Base-by-base conservation (phyloP, 2,329 filamentous ascomycete species). In the Trichoderma sp. region DNA sequence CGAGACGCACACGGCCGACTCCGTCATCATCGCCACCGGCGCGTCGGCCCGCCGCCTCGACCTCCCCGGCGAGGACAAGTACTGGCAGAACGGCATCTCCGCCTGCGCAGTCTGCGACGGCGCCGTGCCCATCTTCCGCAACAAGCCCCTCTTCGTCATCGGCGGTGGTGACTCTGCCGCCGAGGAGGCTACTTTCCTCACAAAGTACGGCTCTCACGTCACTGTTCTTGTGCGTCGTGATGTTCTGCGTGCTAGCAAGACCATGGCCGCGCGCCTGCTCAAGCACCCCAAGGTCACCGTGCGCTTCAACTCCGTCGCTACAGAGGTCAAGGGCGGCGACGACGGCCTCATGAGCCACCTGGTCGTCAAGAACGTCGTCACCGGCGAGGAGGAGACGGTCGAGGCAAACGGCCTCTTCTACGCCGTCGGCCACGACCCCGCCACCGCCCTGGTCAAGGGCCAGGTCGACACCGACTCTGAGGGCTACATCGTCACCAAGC, bases 51-150 rank as follows among this genome's bases (percentile, higher is more conserved):
- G 93, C 75, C 89, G 97, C 74, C 85, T 99, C 70, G 86, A 92
- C 81, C 88, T 99, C 61, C 86, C 90, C 13, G 97, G 96, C 69
- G 96, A 99, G 86, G 93, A 97, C 70, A 93, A 91, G 81, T 99
- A 94, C 88, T 99, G 97, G 97, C 95, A 97, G 81, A 96, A 93
- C 81, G 96, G 96, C 76, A 94, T 99, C 80, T 96, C 92, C 67
- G 96, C 96, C 64, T 99, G 96, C 83, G 96, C 96, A 39, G 96
- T 99, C 63, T 99, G 96, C 84, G 96, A 99, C 80, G 96, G 96
- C 74, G 96, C 95, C 64, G 92, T 98, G 61, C 96, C 96, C 73
- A 98, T 99, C 82, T 99, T 97, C 91, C 90, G 95, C 77, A 94
- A 98, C 83, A 97, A 97, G 88, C 95, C 93, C 9, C 87, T 99